Evolutionary conservation across 768 basidiomycete genomes (phyloP).

Genomic region (Lactarius sp.): DNA sequence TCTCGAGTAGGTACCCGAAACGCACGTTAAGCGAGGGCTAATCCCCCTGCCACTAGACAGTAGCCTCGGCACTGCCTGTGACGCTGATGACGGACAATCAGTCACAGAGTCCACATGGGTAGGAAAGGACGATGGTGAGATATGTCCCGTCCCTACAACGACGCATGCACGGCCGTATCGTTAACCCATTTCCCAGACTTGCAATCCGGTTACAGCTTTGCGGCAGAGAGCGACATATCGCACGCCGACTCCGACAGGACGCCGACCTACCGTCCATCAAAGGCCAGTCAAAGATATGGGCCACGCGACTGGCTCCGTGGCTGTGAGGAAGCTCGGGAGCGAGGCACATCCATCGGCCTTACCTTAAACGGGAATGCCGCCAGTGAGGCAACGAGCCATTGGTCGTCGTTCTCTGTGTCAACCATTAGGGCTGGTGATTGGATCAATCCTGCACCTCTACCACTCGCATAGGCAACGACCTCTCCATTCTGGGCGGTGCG

Average conservation of each 20-base stretch:
- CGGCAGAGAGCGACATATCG: constrained; percentile 16
- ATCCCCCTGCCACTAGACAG: constrained; percentile 14
- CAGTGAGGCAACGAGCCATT: constrained; percentile 9
- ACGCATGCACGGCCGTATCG: background rate
- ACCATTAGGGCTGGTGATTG: constrained; percentile 18
- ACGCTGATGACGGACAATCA: background rate
- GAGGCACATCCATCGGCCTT: background rate
- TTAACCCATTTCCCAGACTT: constrained; percentile 8
- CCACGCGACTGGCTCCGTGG: constrained; percentile 18
- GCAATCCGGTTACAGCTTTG: constrained; percentile 17
- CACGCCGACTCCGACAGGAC: constrained; percentile 19
- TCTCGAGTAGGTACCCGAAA: constrained; percentile 25
- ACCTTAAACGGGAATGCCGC: constrained; percentile 1
- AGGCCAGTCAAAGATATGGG: constrained; percentile 4
- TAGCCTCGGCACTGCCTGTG: background rate
- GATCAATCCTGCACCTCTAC: constrained; percentile 20
- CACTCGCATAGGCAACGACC: background rate
- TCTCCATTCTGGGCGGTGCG: background rate
- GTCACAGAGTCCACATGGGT: constrained; percentile 17
- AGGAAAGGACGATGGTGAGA: constrained; percentile 22
- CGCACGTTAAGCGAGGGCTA: constrained; percentile 22
- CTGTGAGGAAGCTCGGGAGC: constrained; percentile 10
- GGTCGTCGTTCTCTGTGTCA: constrained; percentile 18
- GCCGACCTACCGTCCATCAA: constrained; percentile 10
- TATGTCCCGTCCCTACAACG: background rate